Evolutionary conservation across 306 rosid species (phyloP).

Genomic region (Vigna nakashimae): DNA sequence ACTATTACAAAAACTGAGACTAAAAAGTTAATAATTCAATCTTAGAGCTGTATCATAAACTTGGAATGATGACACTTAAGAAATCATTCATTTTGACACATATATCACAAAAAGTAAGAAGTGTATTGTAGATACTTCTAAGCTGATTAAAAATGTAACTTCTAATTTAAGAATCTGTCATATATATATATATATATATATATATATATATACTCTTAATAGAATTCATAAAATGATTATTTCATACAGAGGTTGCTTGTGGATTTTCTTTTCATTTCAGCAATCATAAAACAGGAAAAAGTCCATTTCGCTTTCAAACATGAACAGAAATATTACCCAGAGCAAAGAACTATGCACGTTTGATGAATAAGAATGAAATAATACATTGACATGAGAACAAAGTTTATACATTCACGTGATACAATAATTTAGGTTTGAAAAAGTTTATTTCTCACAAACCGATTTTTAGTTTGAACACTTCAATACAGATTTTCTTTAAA

Average conservation of each 20-base stretch:
- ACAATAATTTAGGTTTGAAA: no score
- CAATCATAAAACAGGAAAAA: neutral
- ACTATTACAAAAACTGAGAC: no score
- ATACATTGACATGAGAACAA: neutral
- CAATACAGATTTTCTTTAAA: no score
- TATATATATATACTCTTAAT: neutral
- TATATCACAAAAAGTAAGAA: neutral
- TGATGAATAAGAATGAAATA: neutral
- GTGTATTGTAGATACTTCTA: neutral
- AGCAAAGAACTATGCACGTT: neutral
- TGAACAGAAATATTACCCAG: neutral
- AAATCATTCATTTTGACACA: neutral
- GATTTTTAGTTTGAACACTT: no score
- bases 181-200: neutral
- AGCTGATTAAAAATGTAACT: neutral
- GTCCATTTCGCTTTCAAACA: neutral
- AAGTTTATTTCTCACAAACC: no score
- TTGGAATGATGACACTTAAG: neutral
- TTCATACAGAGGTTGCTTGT: neutral
- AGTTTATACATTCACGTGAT: no score
- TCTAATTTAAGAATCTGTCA: neutral
- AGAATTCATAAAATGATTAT: slow-evolving; percentile 4
- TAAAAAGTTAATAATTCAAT: no score
- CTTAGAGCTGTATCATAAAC: neutral
- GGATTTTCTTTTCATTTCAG: neutral